These are phyloP conservation scores for Xylaria sp. DNA, from an alignment of 2,329 filamentous ascomycete species.

Conservation along the genomic window DNA sequence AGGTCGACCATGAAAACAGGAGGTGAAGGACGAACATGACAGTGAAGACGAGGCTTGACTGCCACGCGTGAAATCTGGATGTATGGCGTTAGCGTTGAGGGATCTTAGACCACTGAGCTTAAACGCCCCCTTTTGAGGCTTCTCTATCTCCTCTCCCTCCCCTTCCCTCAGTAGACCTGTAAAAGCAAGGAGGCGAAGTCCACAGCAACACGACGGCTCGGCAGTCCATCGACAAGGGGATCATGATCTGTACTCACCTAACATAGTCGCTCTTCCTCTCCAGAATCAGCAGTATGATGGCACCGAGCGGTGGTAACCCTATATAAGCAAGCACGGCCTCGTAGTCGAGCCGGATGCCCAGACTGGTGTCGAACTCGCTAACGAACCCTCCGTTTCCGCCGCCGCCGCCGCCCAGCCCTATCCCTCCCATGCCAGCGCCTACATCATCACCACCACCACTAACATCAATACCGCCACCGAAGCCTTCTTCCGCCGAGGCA, in stretches of 20 bases:
- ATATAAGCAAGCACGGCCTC: constrained; percentile 93
- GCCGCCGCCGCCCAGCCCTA: constrained; percentile 44
- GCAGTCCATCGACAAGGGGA: not conserved
- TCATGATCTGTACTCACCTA: constrained; percentile 64
- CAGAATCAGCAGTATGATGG: constrained; percentile 82
- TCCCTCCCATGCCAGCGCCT: constrained; percentile 37
- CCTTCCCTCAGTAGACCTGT: not conserved
- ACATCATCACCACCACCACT: constrained; percentile 26
- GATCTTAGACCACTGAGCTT: not conserved
- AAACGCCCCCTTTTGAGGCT: not conserved
- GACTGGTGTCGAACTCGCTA: constrained; percentile 83
- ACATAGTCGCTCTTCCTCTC: constrained; percentile 99
- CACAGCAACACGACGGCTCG: not conserved
- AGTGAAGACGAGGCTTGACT: constrained; percentile 85
- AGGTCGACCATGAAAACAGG: constrained; percentile 84
- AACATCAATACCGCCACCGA: constrained; percentile 30
- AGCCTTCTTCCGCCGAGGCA: constrained; percentile 47
- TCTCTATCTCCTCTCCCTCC: not conserved
- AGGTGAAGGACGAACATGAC: constrained; percentile 81
- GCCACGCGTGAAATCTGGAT: constrained; percentile 93
- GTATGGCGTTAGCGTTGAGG: constrained; percentile 38
- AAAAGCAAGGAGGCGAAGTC: not conserved
- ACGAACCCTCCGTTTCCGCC: constrained; percentile 52
- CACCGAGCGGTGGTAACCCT: constrained; percentile 84
- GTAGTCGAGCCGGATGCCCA: constrained; percentile 87